Percentiles rank a stretch among this genome's conserved stretches.
phyloP scores from a whole-genome alignment of 2,329 filamentous ascomycete species.

The Westerdykella aurantiaca region DNA sequence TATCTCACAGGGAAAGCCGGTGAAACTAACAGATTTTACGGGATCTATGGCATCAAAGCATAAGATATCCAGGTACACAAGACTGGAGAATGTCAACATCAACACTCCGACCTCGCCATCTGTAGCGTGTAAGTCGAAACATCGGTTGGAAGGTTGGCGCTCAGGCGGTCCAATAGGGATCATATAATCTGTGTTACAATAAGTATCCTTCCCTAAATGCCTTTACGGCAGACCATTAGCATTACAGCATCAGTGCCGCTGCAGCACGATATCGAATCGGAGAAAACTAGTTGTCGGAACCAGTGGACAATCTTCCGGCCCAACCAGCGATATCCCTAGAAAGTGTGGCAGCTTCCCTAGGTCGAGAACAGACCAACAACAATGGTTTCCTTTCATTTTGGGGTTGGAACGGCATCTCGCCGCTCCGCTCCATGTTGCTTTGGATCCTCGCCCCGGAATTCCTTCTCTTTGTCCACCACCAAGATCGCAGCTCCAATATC shows the following conservation, averaged over 20 bases:
- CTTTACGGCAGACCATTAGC: background rate
- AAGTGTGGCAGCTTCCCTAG: background rate
- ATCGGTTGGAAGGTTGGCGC: too few species aligned
- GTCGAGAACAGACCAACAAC: background rate
- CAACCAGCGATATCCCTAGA: background rate
- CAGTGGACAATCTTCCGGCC: background rate
- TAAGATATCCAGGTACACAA: too few species aligned
- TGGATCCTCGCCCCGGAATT: slow-evolving; percentile 34
- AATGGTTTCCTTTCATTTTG: background rate
- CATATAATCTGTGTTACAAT: too few species aligned
- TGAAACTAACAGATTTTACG: too few species aligned
- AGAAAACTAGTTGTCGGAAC: background rate
- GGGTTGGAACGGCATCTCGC: background rate
- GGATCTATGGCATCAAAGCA: too few species aligned
- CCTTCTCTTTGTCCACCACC: slow-evolving; percentile 82
- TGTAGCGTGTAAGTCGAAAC: too few species aligned
- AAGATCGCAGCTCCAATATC: slow-evolving; percentile 68
- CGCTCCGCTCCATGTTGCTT: background rate
- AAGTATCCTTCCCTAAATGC: too few species aligned
- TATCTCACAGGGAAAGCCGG: too few species aligned
- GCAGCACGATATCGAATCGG: background rate
- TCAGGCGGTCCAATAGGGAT: too few species aligned
- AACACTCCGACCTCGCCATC: too few species aligned
- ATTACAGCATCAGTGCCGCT: background rate
- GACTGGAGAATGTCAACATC: too few species aligned